Evolutionary conservation across 2,329 filamentous ascomycete species (phyloP).

Genomic region (Lithohypha guttulata): DNA sequence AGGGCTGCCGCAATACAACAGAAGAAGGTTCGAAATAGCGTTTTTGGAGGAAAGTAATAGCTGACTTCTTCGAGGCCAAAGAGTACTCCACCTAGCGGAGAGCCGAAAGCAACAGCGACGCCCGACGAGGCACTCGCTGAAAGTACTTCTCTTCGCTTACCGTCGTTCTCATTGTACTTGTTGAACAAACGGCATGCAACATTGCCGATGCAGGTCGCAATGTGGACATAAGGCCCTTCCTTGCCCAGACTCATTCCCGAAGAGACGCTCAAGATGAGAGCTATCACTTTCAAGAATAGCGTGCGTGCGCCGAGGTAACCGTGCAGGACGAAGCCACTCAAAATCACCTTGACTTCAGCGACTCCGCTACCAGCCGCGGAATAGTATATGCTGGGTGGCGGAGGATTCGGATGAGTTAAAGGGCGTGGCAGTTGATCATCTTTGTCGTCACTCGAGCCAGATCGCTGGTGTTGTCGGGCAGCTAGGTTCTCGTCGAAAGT

Average conservation of each 20-base stretch:
- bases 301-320: constrained; percentile 87
- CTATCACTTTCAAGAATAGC: constrained; percentile 71
- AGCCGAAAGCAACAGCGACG: constrained; percentile 88
- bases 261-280: constrained; percentile 75
- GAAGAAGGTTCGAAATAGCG: constrained; percentile 93
- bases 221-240: constrained; percentile 94
- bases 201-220: constrained; percentile 89
- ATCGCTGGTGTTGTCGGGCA: constrained; percentile 37
- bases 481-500: constrained; percentile 89
- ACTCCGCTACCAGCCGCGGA: constrained; percentile 93
- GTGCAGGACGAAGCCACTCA: constrained; percentile 95
- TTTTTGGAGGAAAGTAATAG: constrained; percentile 97
- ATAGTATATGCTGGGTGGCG: constrained; percentile 58
- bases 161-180: constrained; percentile 92
- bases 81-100: constrained; percentile 77
- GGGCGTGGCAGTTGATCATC: constrained; percentile 32
- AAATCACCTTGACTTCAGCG: constrained; percentile 90
- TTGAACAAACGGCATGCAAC: constrained; percentile 86
- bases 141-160: constrained; percentile 84
- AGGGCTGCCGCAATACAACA: constrained; percentile 87
- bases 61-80: constrained; percentile 92
- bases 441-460: constrained; percentile 37
- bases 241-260: constrained; percentile 92
- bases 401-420: constrained; percentile 26
- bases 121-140: constrained; percentile 85